A percentile compares a stretch with the other conserved stretches of the same genome.
phyloP scores from a whole-genome alignment of 1,139 yeast species.

The Pichia sp. region DNA sequence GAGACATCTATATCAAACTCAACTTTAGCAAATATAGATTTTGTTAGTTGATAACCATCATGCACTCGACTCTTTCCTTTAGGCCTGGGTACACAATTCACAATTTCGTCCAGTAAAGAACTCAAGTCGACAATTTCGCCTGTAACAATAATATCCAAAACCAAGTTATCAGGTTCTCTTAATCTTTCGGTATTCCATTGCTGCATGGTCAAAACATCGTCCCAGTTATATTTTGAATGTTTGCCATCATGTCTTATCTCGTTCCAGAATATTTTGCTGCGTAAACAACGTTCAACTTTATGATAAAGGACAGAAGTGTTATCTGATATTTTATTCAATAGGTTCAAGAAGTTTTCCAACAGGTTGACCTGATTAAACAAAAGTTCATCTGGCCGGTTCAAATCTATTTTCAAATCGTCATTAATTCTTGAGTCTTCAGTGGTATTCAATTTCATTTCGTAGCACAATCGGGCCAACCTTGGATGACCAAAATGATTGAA shows the following conservation, averaged over 20 bases:
- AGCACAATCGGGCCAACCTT: slow-evolving; percentile 54
- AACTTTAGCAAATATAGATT: slow-evolving; percentile 21
- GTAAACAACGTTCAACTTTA: slow-evolving; percentile 8
- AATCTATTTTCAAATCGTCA: slow-evolving; percentile 23
- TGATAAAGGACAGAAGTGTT: slow-evolving; percentile 7
- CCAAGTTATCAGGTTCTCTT: slow-evolving; percentile 10
- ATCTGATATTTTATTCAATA: slow-evolving; percentile 21
- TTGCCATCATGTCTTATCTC: slow-evolving; percentile 2
- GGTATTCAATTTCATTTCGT: slow-evolving; percentile 53
- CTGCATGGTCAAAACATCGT: slow-evolving; percentile 14
- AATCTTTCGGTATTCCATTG: slow-evolving; percentile 17
- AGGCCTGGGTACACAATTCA: slow-evolving; percentile 29
- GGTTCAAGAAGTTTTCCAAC: slow-evolving; percentile 19
- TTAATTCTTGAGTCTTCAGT: slow-evolving; percentile 10
- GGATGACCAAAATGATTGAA: slow-evolving; percentile 45
- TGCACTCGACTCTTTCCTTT: slow-evolving; percentile 37
- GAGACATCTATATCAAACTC: slow-evolving; percentile 9
- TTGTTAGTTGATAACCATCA: slow-evolving; percentile 52
- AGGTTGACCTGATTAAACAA: slow-evolving; percentile 25
- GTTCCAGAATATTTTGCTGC: slow-evolving; percentile 6
- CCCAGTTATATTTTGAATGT: slow-evolving; percentile 19
- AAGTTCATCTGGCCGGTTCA: slow-evolving; percentile 18
- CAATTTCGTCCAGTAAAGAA: slow-evolving; percentile 31
- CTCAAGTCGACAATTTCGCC: slow-evolving; percentile 18
- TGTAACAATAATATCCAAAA: slow-evolving; percentile 11